Evolutionary conservation across 192 early-diverging fungal genomes (phyloP).

Genomic region (Allomyces macrogynus): DNA sequence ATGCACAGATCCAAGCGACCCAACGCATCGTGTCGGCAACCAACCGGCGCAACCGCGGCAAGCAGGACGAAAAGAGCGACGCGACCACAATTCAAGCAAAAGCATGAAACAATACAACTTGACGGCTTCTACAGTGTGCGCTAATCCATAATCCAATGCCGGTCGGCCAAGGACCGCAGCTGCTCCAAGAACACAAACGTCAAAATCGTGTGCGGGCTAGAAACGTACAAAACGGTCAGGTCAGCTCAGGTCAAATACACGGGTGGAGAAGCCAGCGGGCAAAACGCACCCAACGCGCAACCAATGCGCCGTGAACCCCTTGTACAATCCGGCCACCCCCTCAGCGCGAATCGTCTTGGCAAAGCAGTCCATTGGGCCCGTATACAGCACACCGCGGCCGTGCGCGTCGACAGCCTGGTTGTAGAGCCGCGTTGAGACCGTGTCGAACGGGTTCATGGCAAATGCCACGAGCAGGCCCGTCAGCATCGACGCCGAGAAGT

Average conservation of each 20-base stretch:
- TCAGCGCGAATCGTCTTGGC: slow-evolving; percentile 65
- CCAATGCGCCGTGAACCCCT: slow-evolving; percentile 82
- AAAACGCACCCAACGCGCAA: slow-evolving; percentile 57
- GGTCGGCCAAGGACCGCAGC: not conserved
- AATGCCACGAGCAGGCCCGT: slow-evolving; percentile 68
- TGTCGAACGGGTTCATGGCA: slow-evolving; percentile 96
- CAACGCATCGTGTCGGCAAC: no score
- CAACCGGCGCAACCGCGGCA: no score
- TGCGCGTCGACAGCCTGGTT: slow-evolving; percentile 48
- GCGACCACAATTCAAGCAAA: no score
- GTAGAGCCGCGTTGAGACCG: slow-evolving; percentile 84
- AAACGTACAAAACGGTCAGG: not conserved
- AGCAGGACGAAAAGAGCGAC: no score
- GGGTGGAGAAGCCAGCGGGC: not conserved
- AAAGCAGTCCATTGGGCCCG: slow-evolving; percentile 60
- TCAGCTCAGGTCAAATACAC: not conserved
- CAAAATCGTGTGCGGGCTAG: slow-evolving; percentile 70
- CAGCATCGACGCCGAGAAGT: slow-evolving; percentile 53
- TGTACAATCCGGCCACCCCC: slow-evolving; percentile 69
- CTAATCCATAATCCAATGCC: no score
- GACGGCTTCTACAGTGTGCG: no score
- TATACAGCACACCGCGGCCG: slow-evolving; percentile 55
- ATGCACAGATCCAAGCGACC: no score
- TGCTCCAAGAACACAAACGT: slow-evolving; percentile 85
- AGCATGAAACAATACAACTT: no score